These are phyloP conservation scores for Cupressus sempervirens DNA, from an alignment of 75 land plant genomes.

Conservation along the genomic window DNA sequence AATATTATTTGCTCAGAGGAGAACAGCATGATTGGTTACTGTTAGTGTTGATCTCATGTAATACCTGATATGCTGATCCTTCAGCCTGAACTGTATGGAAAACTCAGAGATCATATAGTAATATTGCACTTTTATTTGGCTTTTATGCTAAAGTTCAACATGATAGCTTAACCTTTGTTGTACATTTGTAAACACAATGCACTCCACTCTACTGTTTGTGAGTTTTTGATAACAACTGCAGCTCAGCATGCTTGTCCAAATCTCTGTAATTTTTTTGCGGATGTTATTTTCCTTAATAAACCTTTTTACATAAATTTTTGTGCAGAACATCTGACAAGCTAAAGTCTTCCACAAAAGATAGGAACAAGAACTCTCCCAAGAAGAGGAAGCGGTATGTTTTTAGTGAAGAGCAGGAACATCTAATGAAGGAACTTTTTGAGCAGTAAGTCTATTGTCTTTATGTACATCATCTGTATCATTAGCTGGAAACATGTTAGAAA, in stretches of 20 bases:
- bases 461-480: neutral
- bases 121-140: neutral
- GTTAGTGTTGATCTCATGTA: neutral
- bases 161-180: neutral
- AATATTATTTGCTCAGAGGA: neutral
- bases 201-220: neutral
- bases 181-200: neutral
- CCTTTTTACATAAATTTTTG: neutral
- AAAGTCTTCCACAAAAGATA: neutral
- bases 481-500: neutral
- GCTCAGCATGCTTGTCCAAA: neutral
- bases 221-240: neutral
- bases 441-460: slow-evolving; percentile 40
- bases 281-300: neutral
- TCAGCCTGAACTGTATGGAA: neutral
- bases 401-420: slow-evolving; percentile 42
- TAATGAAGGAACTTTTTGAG: slow-evolving; percentile 49
- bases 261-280: neutral
- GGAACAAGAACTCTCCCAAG: neutral
- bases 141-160: neutral
- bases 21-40: neutral
- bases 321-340: neutral
- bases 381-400: slow-evolving; percentile 42
- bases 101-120: neutral
- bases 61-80: neutral